A percentile compares a stretch with the other conserved stretches of the same genome.
Evolutionary conservation across 345 rosid genomes (phyloP).

Genomic region (Hypericum perforatum): DNA sequence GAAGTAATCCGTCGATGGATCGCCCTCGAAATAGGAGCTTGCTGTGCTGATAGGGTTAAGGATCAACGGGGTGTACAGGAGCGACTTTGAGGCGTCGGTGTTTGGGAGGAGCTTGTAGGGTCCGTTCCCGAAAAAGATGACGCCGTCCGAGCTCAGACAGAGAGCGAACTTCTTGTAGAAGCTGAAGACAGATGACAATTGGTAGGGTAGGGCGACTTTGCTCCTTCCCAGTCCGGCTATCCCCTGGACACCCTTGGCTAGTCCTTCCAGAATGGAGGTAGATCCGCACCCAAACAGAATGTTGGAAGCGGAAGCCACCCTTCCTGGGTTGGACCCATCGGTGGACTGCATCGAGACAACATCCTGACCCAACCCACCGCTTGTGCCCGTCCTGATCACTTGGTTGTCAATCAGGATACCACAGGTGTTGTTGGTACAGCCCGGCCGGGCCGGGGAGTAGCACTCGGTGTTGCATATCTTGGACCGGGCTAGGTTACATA

Average conservation of each 20-base stretch:
- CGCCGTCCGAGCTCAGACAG: constrained; percentile 12
- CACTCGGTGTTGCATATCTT: not conserved
- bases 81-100: not conserved
- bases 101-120: not conserved
- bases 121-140: constrained; percentile 5
- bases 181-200: constrained; percentile 8
- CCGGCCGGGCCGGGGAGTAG: constrained; percentile 7
- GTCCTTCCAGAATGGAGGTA: not conserved
- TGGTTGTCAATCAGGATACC: not conserved
- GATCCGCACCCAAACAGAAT: constrained; percentile 1
- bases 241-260: constrained; percentile 13
- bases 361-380: constrained; percentile 10
- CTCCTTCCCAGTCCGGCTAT: constrained; percentile 16
- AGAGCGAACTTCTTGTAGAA: constrained; percentile 9
- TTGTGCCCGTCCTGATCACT: not conserved
- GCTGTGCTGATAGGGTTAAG: constrained; percentile 6
- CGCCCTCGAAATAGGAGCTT: not conserved
- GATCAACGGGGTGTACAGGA: constrained; percentile 9
- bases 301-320: not conserved
- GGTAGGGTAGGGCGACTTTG: constrained; percentile 10
- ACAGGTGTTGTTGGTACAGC: constrained; percentile 14
- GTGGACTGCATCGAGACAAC: constrained; percentile 8
- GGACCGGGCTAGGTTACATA: constrained; percentile 10
- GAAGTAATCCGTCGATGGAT: constrained; percentile 8
- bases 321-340: constrained; percentile 1